phyloP scores from a whole-genome alignment of 768 basidiomycete genomes.

The Mrakia blollopis region DNA sequence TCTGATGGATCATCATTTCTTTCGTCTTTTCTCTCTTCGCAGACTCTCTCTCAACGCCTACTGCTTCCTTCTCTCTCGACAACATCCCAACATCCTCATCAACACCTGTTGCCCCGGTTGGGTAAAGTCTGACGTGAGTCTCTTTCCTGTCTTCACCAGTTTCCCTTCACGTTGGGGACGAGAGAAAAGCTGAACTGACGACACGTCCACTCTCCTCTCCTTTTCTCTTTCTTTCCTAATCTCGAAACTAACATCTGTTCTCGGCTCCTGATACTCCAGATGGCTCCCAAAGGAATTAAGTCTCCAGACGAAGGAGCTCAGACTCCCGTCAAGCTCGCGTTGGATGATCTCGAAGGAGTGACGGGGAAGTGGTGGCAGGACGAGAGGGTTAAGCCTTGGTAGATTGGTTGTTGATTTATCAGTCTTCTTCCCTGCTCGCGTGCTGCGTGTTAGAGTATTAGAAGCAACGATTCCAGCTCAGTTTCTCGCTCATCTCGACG shows the following conservation, averaged over 20 bases:
- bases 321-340: slow-evolving; percentile 36
- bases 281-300: slow-evolving; percentile 33
- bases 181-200: too few relatives aligned
- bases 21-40: neutral
- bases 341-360: slow-evolving; percentile 31
- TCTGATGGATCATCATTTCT: too few relatives aligned
- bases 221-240: neutral
- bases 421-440: too few relatives aligned
- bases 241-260: neutral
- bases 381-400: slow-evolving; percentile 30
- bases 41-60: slow-evolving; percentile 33
- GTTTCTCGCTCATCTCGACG: too few relatives aligned
- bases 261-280: slow-evolving; percentile 12
- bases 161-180: too few relatives aligned
- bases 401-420: too few relatives aligned
- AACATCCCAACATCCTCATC: slow-evolving; percentile 32
- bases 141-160: neutral
- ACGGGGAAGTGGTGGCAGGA: slow-evolving; percentile 37
- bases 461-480: too few relatives aligned
- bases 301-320: slow-evolving; percentile 35
- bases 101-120: slow-evolving; percentile 38
- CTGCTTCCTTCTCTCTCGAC: slow-evolving; percentile 32
- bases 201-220: neutral
- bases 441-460: too few relatives aligned
- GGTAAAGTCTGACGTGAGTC: slow-evolving; percentile 32